phyloP scores from a whole-genome alignment of 495 filamentous ascomycete species.

The Neurospora pannonica region DNA sequence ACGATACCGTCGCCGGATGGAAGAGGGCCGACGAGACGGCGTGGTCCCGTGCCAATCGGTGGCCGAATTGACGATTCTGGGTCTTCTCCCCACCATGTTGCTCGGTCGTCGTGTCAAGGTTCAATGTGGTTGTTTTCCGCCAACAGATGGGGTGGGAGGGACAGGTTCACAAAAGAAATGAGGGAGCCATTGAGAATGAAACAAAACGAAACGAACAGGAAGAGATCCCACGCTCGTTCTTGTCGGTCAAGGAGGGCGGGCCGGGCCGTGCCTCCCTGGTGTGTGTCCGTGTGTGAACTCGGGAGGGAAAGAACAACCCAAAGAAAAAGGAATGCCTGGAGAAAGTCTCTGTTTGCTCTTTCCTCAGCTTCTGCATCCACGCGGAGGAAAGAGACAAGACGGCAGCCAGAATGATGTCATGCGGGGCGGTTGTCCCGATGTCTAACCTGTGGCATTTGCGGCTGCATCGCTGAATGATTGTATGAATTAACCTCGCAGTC shows the following conservation, averaged over 20 bases:
- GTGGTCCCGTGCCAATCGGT: background rate
- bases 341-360: background rate
- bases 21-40: background rate
- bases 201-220: background rate
- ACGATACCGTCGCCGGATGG: background rate
- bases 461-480: background rate
- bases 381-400: background rate
- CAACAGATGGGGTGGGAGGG: background rate
- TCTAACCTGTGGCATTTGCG: background rate
- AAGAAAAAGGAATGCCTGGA: background rate
- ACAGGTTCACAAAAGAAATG: background rate
- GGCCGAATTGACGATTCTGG: background rate
- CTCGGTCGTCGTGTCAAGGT: background rate
- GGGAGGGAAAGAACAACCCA: background rate
- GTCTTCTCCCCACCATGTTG: conserved; percentile 2
- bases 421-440: background rate
- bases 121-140: background rate
- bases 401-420: background rate
- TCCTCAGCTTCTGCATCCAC: background rate
- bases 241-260: background rate
- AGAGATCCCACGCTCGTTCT: background rate
- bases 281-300: too few relatives aligned
- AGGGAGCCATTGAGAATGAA: background rate
- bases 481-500: too few relatives aligned
- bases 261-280: too few relatives aligned